These are phyloP conservation scores for Rauvolfia tetraphylla DNA, from an alignment of 257 asterid species.

Conservation along the genomic window DNA sequence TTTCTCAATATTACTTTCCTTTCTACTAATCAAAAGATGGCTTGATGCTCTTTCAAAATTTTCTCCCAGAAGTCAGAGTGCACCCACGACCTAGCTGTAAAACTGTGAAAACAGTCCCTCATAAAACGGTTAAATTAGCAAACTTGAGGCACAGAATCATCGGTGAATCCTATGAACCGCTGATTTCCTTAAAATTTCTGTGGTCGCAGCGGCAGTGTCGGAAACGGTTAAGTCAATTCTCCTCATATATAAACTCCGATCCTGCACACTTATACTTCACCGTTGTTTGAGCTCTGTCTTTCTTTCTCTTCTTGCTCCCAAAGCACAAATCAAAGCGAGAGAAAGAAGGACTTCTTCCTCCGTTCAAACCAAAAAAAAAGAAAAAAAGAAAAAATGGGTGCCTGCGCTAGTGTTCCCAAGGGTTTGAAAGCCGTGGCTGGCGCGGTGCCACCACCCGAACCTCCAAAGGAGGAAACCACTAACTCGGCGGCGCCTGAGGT, in stretches of 20 bases:
- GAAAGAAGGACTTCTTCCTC: conserved; percentile 6
- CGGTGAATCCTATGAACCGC: not conserved
- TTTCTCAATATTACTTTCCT: too few relatives aligned
- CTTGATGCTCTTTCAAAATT: too few relatives aligned
- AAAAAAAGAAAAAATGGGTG: conserved; percentile 11
- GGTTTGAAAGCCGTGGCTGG: conserved; percentile 4
- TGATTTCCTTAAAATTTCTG: not conserved
- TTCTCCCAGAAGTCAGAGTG: too few relatives aligned
- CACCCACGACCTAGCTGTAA: too few relatives aligned
- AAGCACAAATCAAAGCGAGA: conserved; percentile 1
- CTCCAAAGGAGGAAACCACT: conserved; percentile 1
- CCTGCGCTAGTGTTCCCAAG: conserved; percentile 14
- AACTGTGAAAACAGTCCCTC: too few relatives aligned
- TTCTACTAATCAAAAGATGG: too few relatives aligned
- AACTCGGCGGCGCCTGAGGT: not conserved
- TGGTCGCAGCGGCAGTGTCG: not conserved
- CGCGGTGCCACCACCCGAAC: conserved; percentile 13
- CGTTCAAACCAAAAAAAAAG: not conserved
- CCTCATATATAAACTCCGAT: not conserved
- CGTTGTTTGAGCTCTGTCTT: not conserved
- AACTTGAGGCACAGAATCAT: too few relatives aligned
- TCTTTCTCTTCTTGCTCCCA: conserved; percentile 12
- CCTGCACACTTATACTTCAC: not conserved
- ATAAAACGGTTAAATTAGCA: too few relatives aligned
- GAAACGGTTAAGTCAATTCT: not conserved